These are phyloP conservation scores for Pseudozyma thailandica DNA, from an alignment of 1,284 basidiomycete species.

Conservation along the genomic window DNA sequence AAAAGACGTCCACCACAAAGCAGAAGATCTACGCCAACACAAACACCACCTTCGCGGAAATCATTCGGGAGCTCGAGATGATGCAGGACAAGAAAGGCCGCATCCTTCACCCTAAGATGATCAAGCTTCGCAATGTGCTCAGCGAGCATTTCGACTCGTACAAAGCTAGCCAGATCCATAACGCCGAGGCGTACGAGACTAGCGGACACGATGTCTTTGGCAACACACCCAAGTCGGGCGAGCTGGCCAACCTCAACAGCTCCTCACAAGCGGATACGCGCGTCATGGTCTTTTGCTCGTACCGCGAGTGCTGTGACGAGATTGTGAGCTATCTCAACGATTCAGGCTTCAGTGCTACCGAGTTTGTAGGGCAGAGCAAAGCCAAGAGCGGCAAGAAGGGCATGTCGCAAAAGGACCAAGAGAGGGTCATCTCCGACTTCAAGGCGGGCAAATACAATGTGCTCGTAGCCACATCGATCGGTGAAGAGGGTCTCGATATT, in stretches of 20 bases:
- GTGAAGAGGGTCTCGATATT: slow-evolving; percentile 99
- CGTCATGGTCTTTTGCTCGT: slow-evolving; percentile 96
- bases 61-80: slow-evolving; percentile 76
- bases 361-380: slow-evolving; percentile 90
- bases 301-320: slow-evolving; percentile 88
- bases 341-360: slow-evolving; percentile 74
- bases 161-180: slow-evolving; percentile 72
- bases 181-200: slow-evolving; percentile 73
- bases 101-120: slow-evolving; percentile 90
- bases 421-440: slow-evolving; percentile 87
- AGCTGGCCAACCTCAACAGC: slow-evolving; percentile 18
- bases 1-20: slow-evolving; percentile 65
- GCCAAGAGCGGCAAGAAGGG: slow-evolving; percentile 89
- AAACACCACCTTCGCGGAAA: slow-evolving; percentile 74
- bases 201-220: slow-evolving; percentile 60
- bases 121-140: slow-evolving; percentile 72
- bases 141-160: slow-evolving; percentile 54
- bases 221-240: slow-evolving; percentile 47
- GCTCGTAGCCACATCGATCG: slow-evolving; percentile 94
- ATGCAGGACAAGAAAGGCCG: slow-evolving; percentile 71
- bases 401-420: slow-evolving; percentile 88
- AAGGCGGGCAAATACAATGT: slow-evolving; percentile 89
- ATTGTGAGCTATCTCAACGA: slow-evolving; percentile 76
- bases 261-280: slow-evolving; percentile 72
- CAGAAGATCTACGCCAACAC: slow-evolving; percentile 69